phyloP scores from a whole-genome alignment of 768 basidiomycete genomes.

The Podaxis rugospora region DNA sequence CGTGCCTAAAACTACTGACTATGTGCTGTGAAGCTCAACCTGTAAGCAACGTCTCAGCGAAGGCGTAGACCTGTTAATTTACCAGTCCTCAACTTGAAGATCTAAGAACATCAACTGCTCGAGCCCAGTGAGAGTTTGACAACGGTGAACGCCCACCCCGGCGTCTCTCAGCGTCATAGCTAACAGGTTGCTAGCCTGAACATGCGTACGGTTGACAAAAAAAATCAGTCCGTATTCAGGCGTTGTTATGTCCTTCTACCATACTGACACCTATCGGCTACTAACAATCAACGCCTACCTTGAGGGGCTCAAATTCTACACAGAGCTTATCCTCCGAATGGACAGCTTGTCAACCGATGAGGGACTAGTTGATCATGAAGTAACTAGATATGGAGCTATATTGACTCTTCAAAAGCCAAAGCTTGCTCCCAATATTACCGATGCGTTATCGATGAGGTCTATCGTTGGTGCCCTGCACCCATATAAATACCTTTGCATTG shows the following conservation, averaged over 20 bases:
- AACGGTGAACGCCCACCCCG: constrained; percentile 14
- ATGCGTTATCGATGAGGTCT: too few species aligned
- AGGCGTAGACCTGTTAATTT: not conserved
- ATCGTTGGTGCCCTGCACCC: too few species aligned
- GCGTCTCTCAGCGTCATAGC: not conserved
- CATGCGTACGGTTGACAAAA: constrained; percentile 24
- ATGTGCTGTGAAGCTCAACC: constrained; percentile 15
- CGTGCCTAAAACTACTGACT: not conserved
- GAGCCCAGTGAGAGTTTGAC: constrained; percentile 22
- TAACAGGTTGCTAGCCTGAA: constrained; percentile 14
- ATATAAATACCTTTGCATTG: too few species aligned
- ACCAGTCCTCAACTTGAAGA: constrained; percentile 4
- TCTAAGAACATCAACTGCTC: constrained; percentile 24
- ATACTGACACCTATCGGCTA: not conserved
- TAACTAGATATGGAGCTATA: not conserved
- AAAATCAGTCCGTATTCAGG: constrained; percentile 20
- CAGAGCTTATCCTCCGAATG: constrained; percentile 3
- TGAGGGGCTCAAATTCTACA: constrained; percentile 25
- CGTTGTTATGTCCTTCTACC: not conserved
- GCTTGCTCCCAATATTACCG: too few species aligned
- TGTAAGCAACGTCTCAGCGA: constrained; percentile 12
- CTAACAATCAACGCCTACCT: constrained; percentile 20
- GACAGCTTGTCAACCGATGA: not conserved
- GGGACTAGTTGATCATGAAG: not conserved
- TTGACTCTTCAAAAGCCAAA: too few species aligned